phyloP scores from a whole-genome alignment of 2,329 filamentous ascomycete genomes.

The Talaromyces atroroseus region DNA sequence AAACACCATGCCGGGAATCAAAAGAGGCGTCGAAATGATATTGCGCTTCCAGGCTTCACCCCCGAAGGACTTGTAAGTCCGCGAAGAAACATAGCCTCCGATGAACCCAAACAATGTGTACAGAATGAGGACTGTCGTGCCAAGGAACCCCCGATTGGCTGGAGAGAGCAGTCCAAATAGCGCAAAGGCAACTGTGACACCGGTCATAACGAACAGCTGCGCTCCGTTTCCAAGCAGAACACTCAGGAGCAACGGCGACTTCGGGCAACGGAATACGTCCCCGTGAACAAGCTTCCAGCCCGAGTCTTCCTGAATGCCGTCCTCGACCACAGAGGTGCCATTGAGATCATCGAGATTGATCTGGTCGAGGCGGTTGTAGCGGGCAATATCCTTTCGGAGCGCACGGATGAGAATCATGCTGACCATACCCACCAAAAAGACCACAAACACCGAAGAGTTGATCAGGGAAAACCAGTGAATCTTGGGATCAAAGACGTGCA shows the following conservation, averaged over 20 bases:
- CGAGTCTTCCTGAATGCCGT: slow-evolving; percentile 94
- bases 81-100: slow-evolving; percentile 81
- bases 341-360: slow-evolving; percentile 86
- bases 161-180: slow-evolving; percentile 92
- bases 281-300: slow-evolving; percentile 98
- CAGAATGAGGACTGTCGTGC: slow-evolving; percentile 85
- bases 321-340: slow-evolving; percentile 71
- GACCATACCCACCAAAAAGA: slow-evolving; percentile 86
- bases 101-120: slow-evolving; percentile 92
- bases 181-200: slow-evolving; percentile 85
- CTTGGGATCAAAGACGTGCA: slow-evolving; percentile 94
- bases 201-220: slow-evolving; percentile 96
- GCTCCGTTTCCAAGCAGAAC: slow-evolving; percentile 88
- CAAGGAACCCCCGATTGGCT: slow-evolving; percentile 88
- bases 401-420: slow-evolving; percentile 86
- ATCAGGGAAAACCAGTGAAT: slow-evolving; percentile 99
- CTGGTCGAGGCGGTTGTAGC: slow-evolving; percentile 91
- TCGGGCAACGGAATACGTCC: slow-evolving; percentile 88
- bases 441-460: slow-evolving; percentile 90
- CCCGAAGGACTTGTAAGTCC: slow-evolving; percentile 90
- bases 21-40: slow-evolving; percentile 77
- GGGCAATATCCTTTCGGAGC: slow-evolving; percentile 87
- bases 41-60: slow-evolving; percentile 94
- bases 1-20: slow-evolving; percentile 85
- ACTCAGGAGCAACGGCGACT: slow-evolving; percentile 75